A percentile compares a stretch with the other conserved stretches of the same genome.
These are phyloP conservation scores for Trichoderma breve DNA, from an alignment of 2,329 filamentous ascomycete species.

Conservation along the genomic window DNA sequence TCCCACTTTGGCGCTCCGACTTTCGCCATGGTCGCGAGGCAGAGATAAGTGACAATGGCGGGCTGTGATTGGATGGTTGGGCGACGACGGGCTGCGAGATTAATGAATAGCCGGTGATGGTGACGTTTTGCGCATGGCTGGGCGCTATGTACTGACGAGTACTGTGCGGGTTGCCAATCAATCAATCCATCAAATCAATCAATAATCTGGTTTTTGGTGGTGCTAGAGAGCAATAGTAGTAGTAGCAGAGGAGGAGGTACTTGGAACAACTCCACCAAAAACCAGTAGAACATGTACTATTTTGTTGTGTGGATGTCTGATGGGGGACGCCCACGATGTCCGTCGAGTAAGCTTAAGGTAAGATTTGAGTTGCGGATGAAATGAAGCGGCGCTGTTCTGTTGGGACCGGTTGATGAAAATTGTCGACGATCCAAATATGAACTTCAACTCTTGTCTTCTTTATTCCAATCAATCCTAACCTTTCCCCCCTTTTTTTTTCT, in stretches of 20 bases:
- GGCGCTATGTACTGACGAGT: neutral
- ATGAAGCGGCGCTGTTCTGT: neutral
- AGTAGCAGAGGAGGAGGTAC: neutral
- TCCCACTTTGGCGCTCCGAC: slow-evolving; percentile 11
- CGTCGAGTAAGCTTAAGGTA: neutral
- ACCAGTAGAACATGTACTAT: neutral
- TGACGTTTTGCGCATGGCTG: slow-evolving; percentile 4
- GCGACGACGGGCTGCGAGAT: slow-evolving; percentile 3
- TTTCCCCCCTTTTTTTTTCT: neutral
- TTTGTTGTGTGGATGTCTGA: no score
- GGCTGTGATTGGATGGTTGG: neutral
- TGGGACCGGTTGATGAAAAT: neutral
- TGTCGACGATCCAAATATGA: no score
- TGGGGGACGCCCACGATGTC: no score
- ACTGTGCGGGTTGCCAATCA: no score
- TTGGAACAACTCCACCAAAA: neutral
- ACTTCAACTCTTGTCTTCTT: neutral
- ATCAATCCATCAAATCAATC: no score
- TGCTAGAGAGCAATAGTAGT: no score
- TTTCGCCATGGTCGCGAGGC: slow-evolving; percentile 5
- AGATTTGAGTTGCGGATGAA: neutral
- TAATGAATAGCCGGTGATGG: slow-evolving; percentile 4
- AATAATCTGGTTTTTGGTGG: no score
- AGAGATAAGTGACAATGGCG: slow-evolving; percentile 9
- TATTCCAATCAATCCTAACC: neutral